phyloP scores from a whole-genome alignment of 148 eudicot species.

The Silene conica region DNA sequence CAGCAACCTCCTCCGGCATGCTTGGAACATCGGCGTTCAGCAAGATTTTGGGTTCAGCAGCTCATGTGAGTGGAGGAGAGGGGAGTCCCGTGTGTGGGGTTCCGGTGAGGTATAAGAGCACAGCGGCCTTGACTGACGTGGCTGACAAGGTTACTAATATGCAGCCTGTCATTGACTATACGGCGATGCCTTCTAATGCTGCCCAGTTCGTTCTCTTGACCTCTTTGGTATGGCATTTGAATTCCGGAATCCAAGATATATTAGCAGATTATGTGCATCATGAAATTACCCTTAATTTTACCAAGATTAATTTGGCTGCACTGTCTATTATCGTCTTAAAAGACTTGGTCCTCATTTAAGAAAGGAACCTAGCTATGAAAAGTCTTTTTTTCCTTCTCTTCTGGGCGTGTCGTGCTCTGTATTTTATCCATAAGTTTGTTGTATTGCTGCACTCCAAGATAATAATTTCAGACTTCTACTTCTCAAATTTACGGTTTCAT shows the following conservation, averaged over 20 bases:
- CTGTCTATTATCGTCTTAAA: not conserved
- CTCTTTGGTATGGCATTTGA: not conserved
- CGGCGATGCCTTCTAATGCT: not conserved
- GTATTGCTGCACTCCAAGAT: not conserved
- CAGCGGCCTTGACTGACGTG: too few relatives aligned
- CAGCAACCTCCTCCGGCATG: not conserved
- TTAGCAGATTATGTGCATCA: not conserved
- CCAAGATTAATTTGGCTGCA: not conserved
- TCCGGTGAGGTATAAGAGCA: not conserved
- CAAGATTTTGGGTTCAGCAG: not conserved
- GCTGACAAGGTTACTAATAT: too few relatives aligned
- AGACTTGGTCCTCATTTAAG: not conserved
- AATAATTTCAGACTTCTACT: not conserved
- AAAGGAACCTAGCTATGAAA: not conserved
- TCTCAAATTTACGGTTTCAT: not conserved
- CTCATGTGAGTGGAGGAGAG: not conserved
- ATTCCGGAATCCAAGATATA: not conserved
- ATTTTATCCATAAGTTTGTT: not conserved
- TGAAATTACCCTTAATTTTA: not conserved
- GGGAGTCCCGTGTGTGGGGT: not conserved
- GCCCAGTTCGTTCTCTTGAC: not conserved
- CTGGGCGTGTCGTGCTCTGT: not conserved
- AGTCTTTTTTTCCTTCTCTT: not conserved
- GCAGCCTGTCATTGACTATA: not conserved
- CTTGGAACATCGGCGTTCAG: not conserved